Percentiles rank a stretch among this genome's conserved stretches.
Evolutionary conservation across 106 monocot species (phyloP).

Genomic region (Dioscorea dumetorum): DNA sequence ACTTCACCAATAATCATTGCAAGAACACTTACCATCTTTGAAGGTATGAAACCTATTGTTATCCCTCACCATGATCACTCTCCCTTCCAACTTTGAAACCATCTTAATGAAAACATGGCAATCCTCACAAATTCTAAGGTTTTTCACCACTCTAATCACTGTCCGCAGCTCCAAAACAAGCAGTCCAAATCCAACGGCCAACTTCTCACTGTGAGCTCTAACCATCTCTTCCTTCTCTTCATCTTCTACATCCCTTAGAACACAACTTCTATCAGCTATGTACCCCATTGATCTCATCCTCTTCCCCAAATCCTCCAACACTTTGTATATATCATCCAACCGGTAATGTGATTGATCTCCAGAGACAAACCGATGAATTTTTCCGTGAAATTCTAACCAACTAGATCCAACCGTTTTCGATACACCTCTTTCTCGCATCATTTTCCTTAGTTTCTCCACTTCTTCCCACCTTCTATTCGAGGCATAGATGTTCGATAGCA

Average conservation of each 20-base stretch:
- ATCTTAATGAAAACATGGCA: conserved; percentile 29
- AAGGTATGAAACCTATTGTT: conserved; percentile 35
- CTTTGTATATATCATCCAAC: conserved; percentile 4
- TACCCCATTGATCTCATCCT: conserved; percentile 26
- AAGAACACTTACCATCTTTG: conserved; percentile 24
- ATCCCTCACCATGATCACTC: conserved; percentile 30
- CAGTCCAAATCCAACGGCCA: conserved; percentile 17
- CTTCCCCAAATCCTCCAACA: conserved; percentile 5
- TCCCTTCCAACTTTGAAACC: conserved; percentile 20
- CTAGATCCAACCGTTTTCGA: conserved; percentile 7
- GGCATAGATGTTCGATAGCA: conserved; percentile 16
- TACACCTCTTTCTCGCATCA: conserved; percentile 11
- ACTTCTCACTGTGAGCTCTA: conserved; percentile 26
- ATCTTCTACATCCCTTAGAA: conserved; percentile 31
- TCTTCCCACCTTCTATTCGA: conserved; percentile 8
- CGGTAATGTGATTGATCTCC: conserved; percentile 17
- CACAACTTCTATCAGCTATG: conserved; percentile 19
- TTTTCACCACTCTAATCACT: conserved; percentile 25
- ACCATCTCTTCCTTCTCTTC: conserved; percentile 36
- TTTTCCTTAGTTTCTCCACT: background rate
- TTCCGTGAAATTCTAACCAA: conserved; percentile 14
- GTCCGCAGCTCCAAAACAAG: conserved; percentile 6
- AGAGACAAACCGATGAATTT: conserved; percentile 16
- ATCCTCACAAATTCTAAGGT: conserved; percentile 31
- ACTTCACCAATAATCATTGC: conserved; percentile 26